Percentiles rank a stretch among this genome's conserved stretches.
These are phyloP conservation scores for Termitomyces sp. DNA, from an alignment of 768 basidiomycete species.

Conservation along the genomic window DNA sequence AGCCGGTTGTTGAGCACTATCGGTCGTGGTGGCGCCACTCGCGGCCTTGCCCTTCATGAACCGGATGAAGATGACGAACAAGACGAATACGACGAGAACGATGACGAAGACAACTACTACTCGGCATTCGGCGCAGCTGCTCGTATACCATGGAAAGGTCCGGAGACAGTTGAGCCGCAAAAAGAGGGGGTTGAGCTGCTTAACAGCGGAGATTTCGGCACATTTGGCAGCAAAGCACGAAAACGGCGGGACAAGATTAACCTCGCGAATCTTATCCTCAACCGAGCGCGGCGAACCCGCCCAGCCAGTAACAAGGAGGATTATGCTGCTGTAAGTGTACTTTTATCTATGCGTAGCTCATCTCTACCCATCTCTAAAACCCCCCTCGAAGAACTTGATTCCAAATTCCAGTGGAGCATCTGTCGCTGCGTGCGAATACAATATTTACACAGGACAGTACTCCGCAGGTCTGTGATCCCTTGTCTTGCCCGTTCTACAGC, in stretches of 20 bases:
- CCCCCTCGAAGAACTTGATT: conserved; percentile 47
- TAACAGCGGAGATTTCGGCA: conserved; percentile 76
- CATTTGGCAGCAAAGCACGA: conserved; percentile 45
- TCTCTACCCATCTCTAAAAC: too few species aligned
- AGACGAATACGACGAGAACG: conserved; percentile 22
- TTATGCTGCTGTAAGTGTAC: conserved; percentile 40
- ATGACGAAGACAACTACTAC: conserved; percentile 34
- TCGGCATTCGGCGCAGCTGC: conserved; percentile 20
- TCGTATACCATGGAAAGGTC: conserved; percentile 19
- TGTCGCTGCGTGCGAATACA: conserved; percentile 65
- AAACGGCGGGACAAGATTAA: conserved; percentile 37
- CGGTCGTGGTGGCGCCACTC: neutral
- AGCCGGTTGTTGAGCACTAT: conserved; percentile 20
- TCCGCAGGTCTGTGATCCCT: conserved; percentile 48
- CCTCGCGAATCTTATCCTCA: conserved; percentile 41
- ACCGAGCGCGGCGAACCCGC: conserved; percentile 31
- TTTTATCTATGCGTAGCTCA: neutral
- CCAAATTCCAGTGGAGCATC: conserved; percentile 80
- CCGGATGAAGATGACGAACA: conserved; percentile 13
- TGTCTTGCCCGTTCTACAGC: neutral
- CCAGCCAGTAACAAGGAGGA: conserved; percentile 43
- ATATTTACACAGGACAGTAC: conserved; percentile 84
- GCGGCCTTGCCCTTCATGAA: neutral
- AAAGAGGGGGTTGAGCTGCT: conserved; percentile 59
- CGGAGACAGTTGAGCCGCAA: conserved; percentile 49